These are phyloP conservation scores for Arabidopsis hybrid DNA, from an alignment of 441 rosid species.

Conservation along the genomic window DNA sequence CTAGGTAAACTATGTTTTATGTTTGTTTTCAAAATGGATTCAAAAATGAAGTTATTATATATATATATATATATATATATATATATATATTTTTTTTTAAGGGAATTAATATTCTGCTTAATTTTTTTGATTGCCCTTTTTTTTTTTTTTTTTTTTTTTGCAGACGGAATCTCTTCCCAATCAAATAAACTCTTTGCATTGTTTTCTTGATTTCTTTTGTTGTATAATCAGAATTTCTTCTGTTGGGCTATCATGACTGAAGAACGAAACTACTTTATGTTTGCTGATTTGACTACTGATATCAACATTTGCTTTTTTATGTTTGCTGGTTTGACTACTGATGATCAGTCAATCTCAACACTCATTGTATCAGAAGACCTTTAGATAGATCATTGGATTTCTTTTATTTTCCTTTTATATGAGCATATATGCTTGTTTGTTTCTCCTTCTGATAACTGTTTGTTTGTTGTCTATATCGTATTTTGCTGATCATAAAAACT, in stretches of 20 bases:
- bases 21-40: no score
- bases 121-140: no score
- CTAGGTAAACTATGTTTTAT: neutral
- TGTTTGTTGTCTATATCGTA: neutral
- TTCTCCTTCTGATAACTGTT: neutral
- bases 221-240: neutral
- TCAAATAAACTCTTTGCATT: neutral
- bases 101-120: no score
- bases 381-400: neutral
- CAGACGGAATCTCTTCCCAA: neutral
- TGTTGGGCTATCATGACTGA: neutral
- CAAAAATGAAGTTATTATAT: no score
- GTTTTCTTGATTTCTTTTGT: neutral
- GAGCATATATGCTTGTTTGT: neutral
- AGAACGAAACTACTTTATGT: neutral
- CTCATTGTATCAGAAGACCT: neutral
- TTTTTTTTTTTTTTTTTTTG: no score
- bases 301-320: no score
- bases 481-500: no score
- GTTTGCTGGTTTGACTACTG: neutral
- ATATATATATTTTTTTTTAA: no score
- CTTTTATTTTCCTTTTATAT: neutral
- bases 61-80: no score
- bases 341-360: neutral
- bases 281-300: neutral